phyloP scores from a whole-genome alignment of 2,329 filamentous ascomycete genomes.

The Pyrenochaeta sp. region DNA sequence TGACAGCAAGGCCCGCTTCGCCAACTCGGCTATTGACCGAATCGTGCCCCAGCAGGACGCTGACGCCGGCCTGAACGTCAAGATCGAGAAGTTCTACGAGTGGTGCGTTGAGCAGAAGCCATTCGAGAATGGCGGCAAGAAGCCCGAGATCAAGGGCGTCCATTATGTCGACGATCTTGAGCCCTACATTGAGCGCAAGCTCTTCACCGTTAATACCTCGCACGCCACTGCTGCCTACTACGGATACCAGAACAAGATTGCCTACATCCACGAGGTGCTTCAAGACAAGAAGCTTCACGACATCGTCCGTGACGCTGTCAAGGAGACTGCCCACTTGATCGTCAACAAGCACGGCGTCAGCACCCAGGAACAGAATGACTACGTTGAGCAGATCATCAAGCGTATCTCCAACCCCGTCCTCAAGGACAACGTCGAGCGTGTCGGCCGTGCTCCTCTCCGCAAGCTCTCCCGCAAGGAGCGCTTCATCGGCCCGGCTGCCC shows the following conservation, averaged over 20 bases:
- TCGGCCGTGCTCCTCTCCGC: constrained; percentile 91
- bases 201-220: constrained; percentile 98
- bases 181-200: constrained; percentile 98
- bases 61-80: constrained; percentile 84
- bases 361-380: constrained; percentile 78
- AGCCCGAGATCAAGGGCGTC: constrained; percentile 83
- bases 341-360: constrained; percentile 85
- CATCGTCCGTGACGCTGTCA: constrained; percentile 80
- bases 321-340: constrained; percentile 87
- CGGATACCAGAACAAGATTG: constrained; percentile 85
- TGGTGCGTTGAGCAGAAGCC: constrained; percentile 94
- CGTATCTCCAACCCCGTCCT: constrained; percentile 94
- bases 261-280: constrained; percentile 88
- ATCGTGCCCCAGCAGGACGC: constrained; percentile 92
- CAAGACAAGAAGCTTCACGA: constrained; percentile 80
- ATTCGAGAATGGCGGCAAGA: constrained; percentile 72
- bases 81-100: constrained; percentile 98
- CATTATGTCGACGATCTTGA: constrained; percentile 91
- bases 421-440: constrained; percentile 92
- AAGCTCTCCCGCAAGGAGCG: constrained; percentile 96
- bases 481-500: constrained; percentile 89
- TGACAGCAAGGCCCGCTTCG: constrained; percentile 81
- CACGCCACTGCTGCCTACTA: constrained; percentile 97
- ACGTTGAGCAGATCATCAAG: constrained; percentile 90
- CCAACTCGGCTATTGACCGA: constrained; percentile 97